phyloP scores from a whole-genome alignment of 345 rosid genomes.

The Syzygium grande region DNA sequence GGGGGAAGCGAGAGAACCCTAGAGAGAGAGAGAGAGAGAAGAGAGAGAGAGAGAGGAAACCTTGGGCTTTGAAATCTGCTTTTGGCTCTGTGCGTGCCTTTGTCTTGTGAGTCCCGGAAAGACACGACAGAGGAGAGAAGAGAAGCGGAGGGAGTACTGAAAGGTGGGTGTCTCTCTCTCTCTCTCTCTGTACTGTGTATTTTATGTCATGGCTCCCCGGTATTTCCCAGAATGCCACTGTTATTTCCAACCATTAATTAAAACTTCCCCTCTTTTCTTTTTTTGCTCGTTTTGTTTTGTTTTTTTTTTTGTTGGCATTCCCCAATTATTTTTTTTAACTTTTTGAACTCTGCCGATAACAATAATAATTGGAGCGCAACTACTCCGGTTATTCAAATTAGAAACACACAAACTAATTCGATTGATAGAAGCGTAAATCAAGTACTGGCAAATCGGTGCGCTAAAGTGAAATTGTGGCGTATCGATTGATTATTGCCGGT shows the following conservation, averaged over 20 bases:
- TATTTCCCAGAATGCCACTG: background rate
- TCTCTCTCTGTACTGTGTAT: background rate
- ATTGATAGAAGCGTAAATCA: background rate
- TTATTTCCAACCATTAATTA: background rate
- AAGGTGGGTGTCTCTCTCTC: background rate
- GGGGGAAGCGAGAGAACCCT: too few relatives aligned
- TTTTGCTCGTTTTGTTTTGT: background rate
- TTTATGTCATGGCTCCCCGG: background rate
- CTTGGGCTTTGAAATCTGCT: background rate
- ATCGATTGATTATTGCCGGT: fast-evolving
- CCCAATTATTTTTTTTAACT: background rate
- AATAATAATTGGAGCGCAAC: background rate
- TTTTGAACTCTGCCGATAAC: background rate
- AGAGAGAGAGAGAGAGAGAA: background rate
- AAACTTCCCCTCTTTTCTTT: background rate
- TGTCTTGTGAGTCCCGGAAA: background rate
- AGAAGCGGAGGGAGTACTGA: background rate
- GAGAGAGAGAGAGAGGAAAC: background rate
- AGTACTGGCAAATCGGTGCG: fast-evolving
- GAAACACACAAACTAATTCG: background rate
- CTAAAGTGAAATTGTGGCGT: fast-evolving
- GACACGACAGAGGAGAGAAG: background rate
- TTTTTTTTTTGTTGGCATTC: background rate
- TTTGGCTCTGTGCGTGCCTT: background rate
- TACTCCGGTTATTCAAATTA: background rate